These are phyloP conservation scores for Canna indica DNA, from an alignment of 176 grass and related monocot genomes.

Conservation along the genomic window DNA sequence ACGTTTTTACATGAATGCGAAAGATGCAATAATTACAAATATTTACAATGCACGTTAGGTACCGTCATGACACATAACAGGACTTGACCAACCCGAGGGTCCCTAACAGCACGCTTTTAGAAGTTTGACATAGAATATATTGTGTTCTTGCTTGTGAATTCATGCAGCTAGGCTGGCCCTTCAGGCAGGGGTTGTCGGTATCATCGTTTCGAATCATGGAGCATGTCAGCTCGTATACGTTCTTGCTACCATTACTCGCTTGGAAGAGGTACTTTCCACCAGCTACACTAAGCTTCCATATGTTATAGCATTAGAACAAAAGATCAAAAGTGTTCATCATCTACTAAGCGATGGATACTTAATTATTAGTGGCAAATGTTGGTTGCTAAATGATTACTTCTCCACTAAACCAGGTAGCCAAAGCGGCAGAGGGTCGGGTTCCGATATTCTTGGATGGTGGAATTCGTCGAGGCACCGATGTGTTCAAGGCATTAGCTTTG, in stretches of 20 bases:
- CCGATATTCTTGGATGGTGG: slow-evolving; percentile 91
- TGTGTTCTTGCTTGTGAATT: slow-evolving; percentile 9
- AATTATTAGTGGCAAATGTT: too few species aligned
- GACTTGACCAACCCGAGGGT: too few species aligned
- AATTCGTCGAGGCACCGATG: slow-evolving; percentile 79
- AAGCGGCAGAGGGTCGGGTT: slow-evolving; percentile 43
- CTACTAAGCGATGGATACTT: neutral
- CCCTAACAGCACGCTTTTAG: slow-evolving; percentile 2
- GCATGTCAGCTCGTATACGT: slow-evolving; percentile 84
- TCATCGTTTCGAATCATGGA: slow-evolving; percentile 92
- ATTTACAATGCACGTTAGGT: too few species aligned
- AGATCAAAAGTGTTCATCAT: neutral
- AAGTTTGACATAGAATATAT: slow-evolving; percentile 12
- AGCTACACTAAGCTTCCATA: too few species aligned
- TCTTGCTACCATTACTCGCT: slow-evolving; percentile 83
- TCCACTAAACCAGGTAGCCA: slow-evolving; percentile 48
- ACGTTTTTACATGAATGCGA: too few species aligned
- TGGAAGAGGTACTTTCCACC: slow-evolving; percentile 58
- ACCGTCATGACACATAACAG: too few species aligned
- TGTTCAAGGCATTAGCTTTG: slow-evolving; percentile 82
- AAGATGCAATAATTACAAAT: too few species aligned
- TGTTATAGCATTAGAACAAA: too few species aligned
- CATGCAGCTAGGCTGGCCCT: slow-evolving; percentile 66
- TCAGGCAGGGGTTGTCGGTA: slow-evolving; percentile 52
- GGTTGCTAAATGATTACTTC: neutral